Evolutionary conservation across 148 eudicot species (phyloP), one percentile per base, ranked within the genome.

Genomic region (Polygonum aviculare): DNA sequence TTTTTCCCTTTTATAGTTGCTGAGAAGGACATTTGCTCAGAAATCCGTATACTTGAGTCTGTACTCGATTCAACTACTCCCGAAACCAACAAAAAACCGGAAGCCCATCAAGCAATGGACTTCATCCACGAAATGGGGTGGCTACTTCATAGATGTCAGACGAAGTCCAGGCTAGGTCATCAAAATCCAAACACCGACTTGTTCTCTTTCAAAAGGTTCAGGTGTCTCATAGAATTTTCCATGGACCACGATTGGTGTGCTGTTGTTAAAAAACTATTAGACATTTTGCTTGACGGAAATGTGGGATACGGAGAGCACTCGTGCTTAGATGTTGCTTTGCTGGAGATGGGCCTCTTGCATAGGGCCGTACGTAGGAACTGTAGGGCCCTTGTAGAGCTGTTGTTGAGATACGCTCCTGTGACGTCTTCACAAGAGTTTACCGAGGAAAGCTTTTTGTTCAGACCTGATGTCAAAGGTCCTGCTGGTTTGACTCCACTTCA

Each of bases 401-500:
- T 89, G 6, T 75, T 87, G 77, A 74, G 76, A 77, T 89, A 79
- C 70, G 65, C 33, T 55, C 52, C 26, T 75, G 63, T 76, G 41
- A 76, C 63, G 8, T 77, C 75, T 38, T 76, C 62, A 14, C 72
- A 60, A 51, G 39, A 33, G 55, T 3, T 49, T 7, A 38, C 44
- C n/a, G 21, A 35, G 65, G 33, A 63, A 45, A 79, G 21, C 11
- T 81, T 75, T 73, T 73, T 93, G 70, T 91, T 93, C 82, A 87
- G 86, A 77, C 94, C 98, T 11, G 98, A 93, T 78, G 85, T 83
- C 18, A 76, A 55, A 70, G 98, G 98, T 63, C 93, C 94, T 44
- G 97, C 90, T 77, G 97, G 98, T 44, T 82, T 91, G 87, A 93
- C 97, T 35, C 98, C 98, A 69, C 91, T 93, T 63, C 98, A 93